phyloP scores from a whole-genome alignment of 2,329 filamentous ascomycete species.

The Endothia cerciana region DNA sequence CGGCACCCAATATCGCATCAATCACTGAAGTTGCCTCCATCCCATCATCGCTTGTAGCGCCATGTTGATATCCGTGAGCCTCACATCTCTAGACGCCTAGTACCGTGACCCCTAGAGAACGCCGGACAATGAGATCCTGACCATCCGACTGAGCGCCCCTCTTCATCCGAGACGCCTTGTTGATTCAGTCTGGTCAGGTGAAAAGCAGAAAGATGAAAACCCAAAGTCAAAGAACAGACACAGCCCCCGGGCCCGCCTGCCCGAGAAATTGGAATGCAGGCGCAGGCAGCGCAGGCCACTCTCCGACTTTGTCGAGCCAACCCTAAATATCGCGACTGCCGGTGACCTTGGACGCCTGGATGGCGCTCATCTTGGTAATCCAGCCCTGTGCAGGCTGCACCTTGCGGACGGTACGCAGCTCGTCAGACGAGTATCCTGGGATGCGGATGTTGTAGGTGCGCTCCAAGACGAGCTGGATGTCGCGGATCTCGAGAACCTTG shows the following conservation, averaged over 20 bases:
- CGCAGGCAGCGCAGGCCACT: neutral
- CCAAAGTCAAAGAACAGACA: neutral
- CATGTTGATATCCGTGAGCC: neutral
- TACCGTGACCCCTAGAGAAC: slow-evolving; percentile 2
- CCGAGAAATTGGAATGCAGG: neutral
- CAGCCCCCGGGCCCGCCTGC: neutral
- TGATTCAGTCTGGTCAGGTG: neutral
- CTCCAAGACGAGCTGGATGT: slow-evolving; percentile 82
- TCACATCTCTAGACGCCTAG: slow-evolving; percentile 7
- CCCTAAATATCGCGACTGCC: slow-evolving; percentile 58
- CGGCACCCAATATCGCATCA: neutral
- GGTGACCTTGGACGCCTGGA: slow-evolving; percentile 88
- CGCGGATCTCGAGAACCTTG: slow-evolving; percentile 85
- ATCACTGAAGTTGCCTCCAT: neutral
- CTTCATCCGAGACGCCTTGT: slow-evolving; percentile 7
- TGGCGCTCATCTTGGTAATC: slow-evolving; percentile 96
- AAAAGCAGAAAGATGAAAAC: too few relatives aligned
- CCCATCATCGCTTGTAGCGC: neutral
- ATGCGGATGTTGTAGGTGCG: slow-evolving; percentile 89
- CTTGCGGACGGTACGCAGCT: slow-evolving; percentile 92
- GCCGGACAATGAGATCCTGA: neutral
- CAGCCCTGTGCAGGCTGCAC: slow-evolving; percentile 85
- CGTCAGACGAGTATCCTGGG: slow-evolving; percentile 91
- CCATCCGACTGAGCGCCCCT: neutral
- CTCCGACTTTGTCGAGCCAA: neutral